phyloP scores from a whole-genome alignment of 108 stramenopile genomes.

The Pseudonitzschia delicatissima region DNA sequence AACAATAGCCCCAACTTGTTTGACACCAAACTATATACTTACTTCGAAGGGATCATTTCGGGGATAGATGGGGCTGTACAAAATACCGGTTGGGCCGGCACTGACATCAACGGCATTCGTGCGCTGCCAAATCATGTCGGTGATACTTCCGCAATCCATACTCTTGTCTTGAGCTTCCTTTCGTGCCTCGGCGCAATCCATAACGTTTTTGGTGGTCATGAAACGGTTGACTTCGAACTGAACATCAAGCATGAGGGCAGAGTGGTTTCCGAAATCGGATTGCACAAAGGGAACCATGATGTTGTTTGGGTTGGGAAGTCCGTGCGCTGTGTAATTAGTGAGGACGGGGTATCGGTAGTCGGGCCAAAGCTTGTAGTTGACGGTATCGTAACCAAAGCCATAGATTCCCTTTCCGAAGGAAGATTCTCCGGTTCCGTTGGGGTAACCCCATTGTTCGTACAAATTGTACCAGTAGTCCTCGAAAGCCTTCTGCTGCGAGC shows the following conservation, averaged over 20 bases:
- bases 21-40: not conserved
- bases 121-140: constrained; percentile 10
- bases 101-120: not conserved
- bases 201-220: not conserved
- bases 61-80: constrained; percentile 36
- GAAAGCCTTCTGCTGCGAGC: constrained; percentile 1
- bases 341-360: constrained; percentile 22
- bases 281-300: constrained; percentile 29
- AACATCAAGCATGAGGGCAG: constrained; percentile 20
- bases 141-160: constrained; percentile 19
- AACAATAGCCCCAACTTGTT: not conserved
- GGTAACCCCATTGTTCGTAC: not conserved
- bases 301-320: constrained; percentile 4
- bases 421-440: constrained; percentile 7
- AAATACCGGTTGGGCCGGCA: constrained; percentile 17
- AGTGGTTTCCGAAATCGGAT: constrained; percentile 7
- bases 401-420: constrained; percentile 32
- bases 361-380: not conserved
- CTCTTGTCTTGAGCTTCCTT: not conserved
- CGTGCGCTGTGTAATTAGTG: not conserved
- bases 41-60: constrained; percentile 9
- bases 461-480: constrained; percentile 25
- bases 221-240: constrained; percentile 13
- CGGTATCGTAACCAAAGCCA: not conserved
- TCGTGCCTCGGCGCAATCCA: constrained; percentile 13